Evolutionary conservation across 768 basidiomycete species (phyloP).

Genomic region (Tulasnella sp.): DNA sequence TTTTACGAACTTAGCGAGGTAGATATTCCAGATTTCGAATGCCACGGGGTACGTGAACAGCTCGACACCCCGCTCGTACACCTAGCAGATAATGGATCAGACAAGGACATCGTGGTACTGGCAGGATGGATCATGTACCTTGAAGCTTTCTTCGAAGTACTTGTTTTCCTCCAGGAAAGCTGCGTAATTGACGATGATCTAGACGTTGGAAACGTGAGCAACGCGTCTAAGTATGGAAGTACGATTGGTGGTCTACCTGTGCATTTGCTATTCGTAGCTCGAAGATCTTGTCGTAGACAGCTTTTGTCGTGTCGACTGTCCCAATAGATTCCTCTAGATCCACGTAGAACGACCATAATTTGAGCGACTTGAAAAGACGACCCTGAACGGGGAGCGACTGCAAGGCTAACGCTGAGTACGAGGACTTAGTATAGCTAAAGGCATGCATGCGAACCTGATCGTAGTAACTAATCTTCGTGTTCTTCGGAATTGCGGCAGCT

Average conservation of each 20-base stretch:
- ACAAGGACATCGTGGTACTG: not conserved
- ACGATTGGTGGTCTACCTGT: constrained; percentile 35
- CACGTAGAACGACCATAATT: constrained; percentile 98
- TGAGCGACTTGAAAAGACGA: constrained; percentile 92
- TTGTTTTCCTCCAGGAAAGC: constrained; percentile 95
- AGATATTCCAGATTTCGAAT: constrained; percentile 99
- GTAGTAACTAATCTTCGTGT: constrained; percentile 83
- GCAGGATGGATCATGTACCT: constrained; percentile 36
- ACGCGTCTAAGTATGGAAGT: not conserved
- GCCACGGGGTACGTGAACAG: constrained; percentile 96
- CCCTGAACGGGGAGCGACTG: constrained; percentile 77
- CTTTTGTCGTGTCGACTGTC: constrained; percentile 81
- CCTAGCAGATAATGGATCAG: constrained; percentile 32
- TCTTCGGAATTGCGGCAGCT: constrained; percentile 84
- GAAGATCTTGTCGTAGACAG: constrained; percentile 91
- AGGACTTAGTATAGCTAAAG: not conserved
- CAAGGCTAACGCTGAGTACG: constrained; percentile 19
- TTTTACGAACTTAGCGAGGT: constrained; percentile 91
- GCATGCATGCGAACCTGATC: constrained; percentile 60
- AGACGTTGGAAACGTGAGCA: not conserved
- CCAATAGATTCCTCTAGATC: constrained; percentile 97
- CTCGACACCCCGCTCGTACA: constrained; percentile 95
- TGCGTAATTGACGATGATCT: constrained; percentile 90
- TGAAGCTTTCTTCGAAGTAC: constrained; percentile 98
- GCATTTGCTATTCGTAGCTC: constrained; percentile 97